phyloP scores from a whole-genome alignment of 2,329 filamentous ascomycete species.

The Colletotrichum orbiculare region DNA sequence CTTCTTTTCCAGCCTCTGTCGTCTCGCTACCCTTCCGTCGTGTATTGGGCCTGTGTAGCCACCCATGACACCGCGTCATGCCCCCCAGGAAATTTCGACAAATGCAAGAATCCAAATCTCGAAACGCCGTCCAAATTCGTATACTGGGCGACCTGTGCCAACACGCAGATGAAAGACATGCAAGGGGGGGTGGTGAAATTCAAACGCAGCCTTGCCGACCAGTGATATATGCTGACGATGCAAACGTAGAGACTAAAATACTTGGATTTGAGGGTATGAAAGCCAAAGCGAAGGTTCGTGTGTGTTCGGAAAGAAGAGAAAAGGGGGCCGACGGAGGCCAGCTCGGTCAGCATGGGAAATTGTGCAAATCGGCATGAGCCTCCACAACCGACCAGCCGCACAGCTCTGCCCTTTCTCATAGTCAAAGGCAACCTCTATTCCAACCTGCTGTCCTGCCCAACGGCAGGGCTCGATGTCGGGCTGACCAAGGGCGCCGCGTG shows the following conservation, averaged over 20 bases:
- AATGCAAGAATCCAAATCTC: too few species aligned
- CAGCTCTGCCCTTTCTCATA: constrained; percentile 1
- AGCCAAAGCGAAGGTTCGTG: constrained; percentile 30
- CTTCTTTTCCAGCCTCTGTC: too few species aligned
- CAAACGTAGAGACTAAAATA: constrained; percentile 30
- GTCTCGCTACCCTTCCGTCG: too few species aligned
- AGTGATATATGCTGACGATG: constrained; percentile 29
- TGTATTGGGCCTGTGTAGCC: too few species aligned
- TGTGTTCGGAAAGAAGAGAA: constrained; percentile 4
- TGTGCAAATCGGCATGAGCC: constrained; percentile 13
- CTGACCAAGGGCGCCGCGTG: constrained; percentile 86
- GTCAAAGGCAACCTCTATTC: constrained; percentile 2
- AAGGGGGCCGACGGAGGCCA: constrained; percentile 30
- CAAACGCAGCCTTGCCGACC: constrained; percentile 24
- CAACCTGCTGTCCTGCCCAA: constrained; percentile 2
- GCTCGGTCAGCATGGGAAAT: constrained; percentile 32
- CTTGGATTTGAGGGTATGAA: constrained; percentile 35
- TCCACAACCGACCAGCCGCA: constrained; percentile 33
- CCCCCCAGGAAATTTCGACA: too few species aligned
- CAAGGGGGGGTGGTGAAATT: neutral
- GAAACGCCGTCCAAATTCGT: constrained; percentile 15
- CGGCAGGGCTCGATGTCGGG: constrained; percentile 56
- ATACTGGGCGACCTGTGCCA: constrained; percentile 17
- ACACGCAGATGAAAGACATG: neutral
- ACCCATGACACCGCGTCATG: too few species aligned